phyloP scores from a whole-genome alignment of 1,139 yeast species.

The Candida dubliniensis region DNA sequence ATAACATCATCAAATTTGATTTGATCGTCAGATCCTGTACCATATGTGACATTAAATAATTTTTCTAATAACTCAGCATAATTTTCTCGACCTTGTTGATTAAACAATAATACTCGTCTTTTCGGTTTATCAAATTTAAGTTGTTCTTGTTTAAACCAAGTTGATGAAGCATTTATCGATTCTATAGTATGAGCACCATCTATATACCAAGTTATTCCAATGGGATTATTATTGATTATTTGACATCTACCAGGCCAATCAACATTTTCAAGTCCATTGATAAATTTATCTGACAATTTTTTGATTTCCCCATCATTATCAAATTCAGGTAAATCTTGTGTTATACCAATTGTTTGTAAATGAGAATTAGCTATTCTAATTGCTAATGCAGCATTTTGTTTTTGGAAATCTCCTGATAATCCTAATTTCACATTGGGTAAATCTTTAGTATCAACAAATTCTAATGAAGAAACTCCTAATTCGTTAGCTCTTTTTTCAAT shows the following conservation, averaged over 20 bases:
- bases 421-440: slow-evolving; percentile 57
- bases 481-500: slow-evolving; percentile 67
- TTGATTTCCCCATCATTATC: slow-evolving; percentile 19
- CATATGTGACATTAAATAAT: slow-evolving; percentile 44
- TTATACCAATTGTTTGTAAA: slow-evolving; percentile 47
- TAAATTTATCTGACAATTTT: slow-evolving; percentile 57
- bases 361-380: slow-evolving; percentile 69
- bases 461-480: slow-evolving; percentile 48
- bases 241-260: slow-evolving; percentile 97
- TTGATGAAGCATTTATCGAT: slow-evolving; percentile 74
- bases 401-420: slow-evolving; percentile 84
- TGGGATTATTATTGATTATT: slow-evolving; percentile 45
- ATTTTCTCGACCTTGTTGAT: slow-evolving; percentile 88
- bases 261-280: slow-evolving; percentile 65
- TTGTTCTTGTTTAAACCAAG: slow-evolving; percentile 61
- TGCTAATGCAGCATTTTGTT: slow-evolving; percentile 84
- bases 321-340: slow-evolving; percentile 27
- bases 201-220: slow-evolving; percentile 66
- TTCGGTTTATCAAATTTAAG: slow-evolving; percentile 17
- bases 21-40: slow-evolving; percentile 16
- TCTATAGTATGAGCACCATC: slow-evolving; percentile 98
- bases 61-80: slow-evolving; percentile 62
- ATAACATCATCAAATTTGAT: slow-evolving; percentile 68
- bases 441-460: slow-evolving; percentile 44
- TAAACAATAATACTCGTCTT: slow-evolving; percentile 63